Conservation (phyloP, 1,284 basidiomycete genomes). For the Bjerkandera adusta region DNA sequence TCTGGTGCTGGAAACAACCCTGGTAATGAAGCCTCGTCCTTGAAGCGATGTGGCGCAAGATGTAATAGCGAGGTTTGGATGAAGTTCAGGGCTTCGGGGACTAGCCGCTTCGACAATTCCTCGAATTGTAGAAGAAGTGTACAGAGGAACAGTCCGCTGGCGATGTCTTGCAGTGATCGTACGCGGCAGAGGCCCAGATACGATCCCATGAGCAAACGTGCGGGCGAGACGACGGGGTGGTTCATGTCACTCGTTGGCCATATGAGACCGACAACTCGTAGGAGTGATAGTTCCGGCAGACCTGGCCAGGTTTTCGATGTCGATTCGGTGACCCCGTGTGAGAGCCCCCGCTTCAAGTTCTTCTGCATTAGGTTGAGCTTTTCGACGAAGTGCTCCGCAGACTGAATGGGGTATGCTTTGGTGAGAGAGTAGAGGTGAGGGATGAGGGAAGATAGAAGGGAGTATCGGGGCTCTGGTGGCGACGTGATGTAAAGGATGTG, state of each 20-base stretch:
- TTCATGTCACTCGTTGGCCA: constrained; percentile 97
- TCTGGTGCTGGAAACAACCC: constrained; percentile 76
- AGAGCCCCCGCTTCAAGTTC: constrained; percentile 86
- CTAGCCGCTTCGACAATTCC: constrained; percentile 77
- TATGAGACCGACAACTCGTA: constrained; percentile 77
- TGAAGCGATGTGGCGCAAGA: constrained; percentile 65
- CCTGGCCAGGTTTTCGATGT: constrained; percentile 88
- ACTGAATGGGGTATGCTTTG: constrained; percentile 78
- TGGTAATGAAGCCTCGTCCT: constrained; percentile 47
- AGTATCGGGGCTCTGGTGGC: constrained; percentile 57
- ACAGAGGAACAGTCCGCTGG: constrained; percentile 87
- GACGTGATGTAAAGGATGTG: constrained; percentile 82
- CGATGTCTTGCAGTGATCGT: constrained; percentile 71
- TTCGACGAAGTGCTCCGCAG: constrained; percentile 77
- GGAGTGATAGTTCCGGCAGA: constrained; percentile 76
- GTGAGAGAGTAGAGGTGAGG: constrained; percentile 83
- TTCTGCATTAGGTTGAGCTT: constrained; percentile 94
- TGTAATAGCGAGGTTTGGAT: constrained; percentile 69
- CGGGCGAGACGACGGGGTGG: constrained; percentile 86
- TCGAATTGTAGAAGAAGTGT: constrained; percentile 86
- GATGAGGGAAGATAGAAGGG: constrained; percentile 66
- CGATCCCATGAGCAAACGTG: constrained; percentile 86
- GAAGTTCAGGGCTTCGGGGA: constrained; percentile 92
- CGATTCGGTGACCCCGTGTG: constrained; percentile 62
- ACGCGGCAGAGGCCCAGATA: constrained; percentile 88